phyloP scores from a whole-genome alignment of 2,329 filamentous ascomycete genomes.

The Aspergillus ibericus region DNA sequence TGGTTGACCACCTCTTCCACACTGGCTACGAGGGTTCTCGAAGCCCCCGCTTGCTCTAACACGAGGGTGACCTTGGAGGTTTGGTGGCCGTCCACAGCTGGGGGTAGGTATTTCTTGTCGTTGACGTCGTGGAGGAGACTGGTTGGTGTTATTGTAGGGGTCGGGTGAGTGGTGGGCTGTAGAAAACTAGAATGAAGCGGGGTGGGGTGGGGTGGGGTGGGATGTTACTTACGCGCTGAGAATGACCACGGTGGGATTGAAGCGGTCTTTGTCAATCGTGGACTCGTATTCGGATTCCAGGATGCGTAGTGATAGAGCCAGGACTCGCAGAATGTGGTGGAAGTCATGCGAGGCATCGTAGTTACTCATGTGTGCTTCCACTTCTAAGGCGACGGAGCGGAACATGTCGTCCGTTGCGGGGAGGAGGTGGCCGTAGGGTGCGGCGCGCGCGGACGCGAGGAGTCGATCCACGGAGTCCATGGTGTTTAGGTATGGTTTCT shows the following conservation, averaged over 20 bases:
- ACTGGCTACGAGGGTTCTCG: neutral
- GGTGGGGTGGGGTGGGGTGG: too few species aligned
- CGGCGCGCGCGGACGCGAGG: neutral
- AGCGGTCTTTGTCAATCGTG: neutral
- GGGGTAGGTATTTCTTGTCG: conserved; percentile 15
- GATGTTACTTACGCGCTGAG: neutral
- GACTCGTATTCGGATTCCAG: conserved; percentile 2
- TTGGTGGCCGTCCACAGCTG: neutral
- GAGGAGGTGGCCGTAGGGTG: neutral
- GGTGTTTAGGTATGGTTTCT: neutral
- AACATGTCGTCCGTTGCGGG: neutral
- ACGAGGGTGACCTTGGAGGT: conserved; percentile 2
- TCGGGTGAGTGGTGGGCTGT: neutral
- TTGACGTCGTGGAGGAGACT: conserved; percentile 17
- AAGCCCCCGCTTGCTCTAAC: conserved; percentile 4
- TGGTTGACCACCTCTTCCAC: conserved; percentile 15
- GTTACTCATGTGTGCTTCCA: conserved; percentile 15
- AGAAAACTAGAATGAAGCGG: conserved; percentile 1
- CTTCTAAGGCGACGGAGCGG: neutral
- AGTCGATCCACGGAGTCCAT: conserved; percentile 2
- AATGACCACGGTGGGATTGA: conserved; percentile 1
- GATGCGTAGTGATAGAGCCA: conserved; percentile 9
- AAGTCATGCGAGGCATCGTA: conserved; percentile 18
- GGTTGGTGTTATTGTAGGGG: neutral
- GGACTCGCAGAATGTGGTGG: conserved; percentile 14